Evolutionary conservation across 2,329 filamentous ascomycete species (phyloP).

Genomic region (Trichoderma asperellum): DNA sequence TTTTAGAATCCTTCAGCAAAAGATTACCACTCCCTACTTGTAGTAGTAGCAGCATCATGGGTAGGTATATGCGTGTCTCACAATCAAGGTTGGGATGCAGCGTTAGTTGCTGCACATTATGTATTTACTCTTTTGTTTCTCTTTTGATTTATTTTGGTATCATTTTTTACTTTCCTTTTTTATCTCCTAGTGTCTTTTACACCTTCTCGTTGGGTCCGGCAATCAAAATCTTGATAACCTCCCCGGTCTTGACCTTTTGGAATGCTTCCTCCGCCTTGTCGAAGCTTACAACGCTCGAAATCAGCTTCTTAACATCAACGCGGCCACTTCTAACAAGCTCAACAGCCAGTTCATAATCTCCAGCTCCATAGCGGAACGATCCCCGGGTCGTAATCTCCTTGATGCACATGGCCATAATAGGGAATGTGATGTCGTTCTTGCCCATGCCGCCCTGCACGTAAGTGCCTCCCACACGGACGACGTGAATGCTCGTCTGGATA

Average conservation of each 20-base stretch:
- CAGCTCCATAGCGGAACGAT: slow-evolving; percentile 85
- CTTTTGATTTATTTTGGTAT: slow-evolving; percentile 1
- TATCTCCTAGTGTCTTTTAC: background rate
- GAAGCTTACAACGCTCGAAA: slow-evolving; percentile 79
- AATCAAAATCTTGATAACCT: slow-evolving; percentile 73
- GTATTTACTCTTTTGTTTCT: background rate
- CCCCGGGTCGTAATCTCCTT: slow-evolving; percentile 89
- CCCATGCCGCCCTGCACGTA: slow-evolving; percentile 93
- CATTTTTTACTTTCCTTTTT: slow-evolving; percentile 3
- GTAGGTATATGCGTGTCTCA: background rate
- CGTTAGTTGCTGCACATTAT: background rate
- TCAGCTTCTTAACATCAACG: slow-evolving; percentile 80
- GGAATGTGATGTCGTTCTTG: slow-evolving; percentile 82
- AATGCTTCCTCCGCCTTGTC: slow-evolving; percentile 84
- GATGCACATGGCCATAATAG: slow-evolving; percentile 84
- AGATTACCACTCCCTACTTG: background rate
- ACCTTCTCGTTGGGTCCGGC: slow-evolving; percentile 61
- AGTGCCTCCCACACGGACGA: slow-evolving; percentile 70
- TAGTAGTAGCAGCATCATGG: background rate
- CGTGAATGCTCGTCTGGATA: slow-evolving; percentile 75
- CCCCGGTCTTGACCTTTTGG: slow-evolving; percentile 79
- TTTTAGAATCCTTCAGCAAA: background rate
- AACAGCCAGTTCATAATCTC: slow-evolving; percentile 85
- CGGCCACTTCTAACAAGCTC: slow-evolving; percentile 73
- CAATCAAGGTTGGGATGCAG: background rate